Conservation (phyloP, 106 monocot genomes). For the Dendrobium huoshanense region DNA sequence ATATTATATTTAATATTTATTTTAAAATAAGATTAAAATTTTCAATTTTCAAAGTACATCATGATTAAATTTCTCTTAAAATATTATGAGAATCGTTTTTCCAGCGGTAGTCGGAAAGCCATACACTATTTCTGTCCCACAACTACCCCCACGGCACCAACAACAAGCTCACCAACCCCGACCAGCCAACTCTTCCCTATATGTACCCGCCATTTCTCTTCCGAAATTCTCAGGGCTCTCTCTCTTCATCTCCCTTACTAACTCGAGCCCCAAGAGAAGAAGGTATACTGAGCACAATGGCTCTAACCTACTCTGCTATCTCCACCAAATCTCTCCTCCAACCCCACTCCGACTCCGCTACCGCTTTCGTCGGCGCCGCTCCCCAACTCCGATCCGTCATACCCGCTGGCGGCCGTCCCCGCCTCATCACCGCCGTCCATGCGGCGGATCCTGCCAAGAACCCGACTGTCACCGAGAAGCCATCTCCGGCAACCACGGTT, state of each 20-base stretch:
- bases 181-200: background rate
- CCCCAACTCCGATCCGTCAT: background rate
- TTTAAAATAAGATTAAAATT: too few species aligned
- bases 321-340: conserved; percentile 1
- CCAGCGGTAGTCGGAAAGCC: too few species aligned
- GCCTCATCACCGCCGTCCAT: conserved; percentile 2
- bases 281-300: background rate
- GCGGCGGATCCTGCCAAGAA: conserved; percentile 4
- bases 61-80: too few species aligned
- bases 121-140: too few species aligned
- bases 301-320: background rate
- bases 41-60: too few species aligned
- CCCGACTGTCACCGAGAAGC: background rate
- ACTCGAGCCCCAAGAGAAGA: background rate
- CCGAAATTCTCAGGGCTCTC: background rate
- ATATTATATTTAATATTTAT: too few species aligned
- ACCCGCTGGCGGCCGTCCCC: background rate
- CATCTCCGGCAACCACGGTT: background rate
- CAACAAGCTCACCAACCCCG: conserved; percentile 3
- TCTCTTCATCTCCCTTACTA: too few species aligned
- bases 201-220: background rate
- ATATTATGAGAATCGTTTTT: too few species aligned
- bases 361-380: background rate
- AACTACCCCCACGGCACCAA: background rate
- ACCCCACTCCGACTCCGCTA: background rate